A percentile compares a stretch with the other conserved stretches of the same genome.
Evolutionary conservation across 225 moss, liverwort and hornwort genomes (phyloP).

Genomic region (Marchantia paleacea): DNA sequence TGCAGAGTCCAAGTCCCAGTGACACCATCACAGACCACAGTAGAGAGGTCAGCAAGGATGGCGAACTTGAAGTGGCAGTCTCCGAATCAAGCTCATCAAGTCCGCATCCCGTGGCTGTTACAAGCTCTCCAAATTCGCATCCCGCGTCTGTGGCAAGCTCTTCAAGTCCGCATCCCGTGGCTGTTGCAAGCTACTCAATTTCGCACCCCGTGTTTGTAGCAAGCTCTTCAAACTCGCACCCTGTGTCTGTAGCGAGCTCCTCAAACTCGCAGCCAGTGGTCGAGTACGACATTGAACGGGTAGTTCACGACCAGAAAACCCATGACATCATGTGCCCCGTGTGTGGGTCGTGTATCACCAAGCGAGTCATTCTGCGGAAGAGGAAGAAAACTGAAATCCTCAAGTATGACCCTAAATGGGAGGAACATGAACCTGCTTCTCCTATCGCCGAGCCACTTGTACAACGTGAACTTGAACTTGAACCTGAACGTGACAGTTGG

Average conservation of each 20-base stretch:
- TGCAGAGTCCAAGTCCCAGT: background rate
- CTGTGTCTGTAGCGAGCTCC: constrained; percentile 1
- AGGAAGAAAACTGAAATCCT: constrained; percentile 57
- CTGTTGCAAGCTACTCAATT: background rate
- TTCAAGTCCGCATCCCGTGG: background rate
- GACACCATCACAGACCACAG: background rate
- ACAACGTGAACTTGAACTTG: constrained; percentile 10
- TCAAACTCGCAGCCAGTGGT: constrained; percentile 5
- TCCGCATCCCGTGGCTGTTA: background rate
- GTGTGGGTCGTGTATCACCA: constrained; percentile 74
- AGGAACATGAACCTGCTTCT: background rate
- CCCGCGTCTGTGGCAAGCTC: background rate
- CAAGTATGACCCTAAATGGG: constrained; percentile 18
- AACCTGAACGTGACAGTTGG: constrained; percentile 50
- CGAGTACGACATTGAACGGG: constrained; percentile 65
- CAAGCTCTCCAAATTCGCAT: constrained; percentile 17
- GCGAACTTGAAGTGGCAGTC: background rate
- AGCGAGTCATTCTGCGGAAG: constrained; percentile 78
- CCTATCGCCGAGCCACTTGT: background rate
- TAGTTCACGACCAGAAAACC: constrained; percentile 67
- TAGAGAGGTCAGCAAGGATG: background rate
- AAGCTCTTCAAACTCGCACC: background rate
- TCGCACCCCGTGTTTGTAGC: background rate
- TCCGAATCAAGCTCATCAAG: background rate
- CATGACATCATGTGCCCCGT: constrained; percentile 82